Evolutionary conservation across 441 rosid species (phyloP), one percentile per base, ranked within the genome.

Genomic region (Croton laevigatus): DNA sequence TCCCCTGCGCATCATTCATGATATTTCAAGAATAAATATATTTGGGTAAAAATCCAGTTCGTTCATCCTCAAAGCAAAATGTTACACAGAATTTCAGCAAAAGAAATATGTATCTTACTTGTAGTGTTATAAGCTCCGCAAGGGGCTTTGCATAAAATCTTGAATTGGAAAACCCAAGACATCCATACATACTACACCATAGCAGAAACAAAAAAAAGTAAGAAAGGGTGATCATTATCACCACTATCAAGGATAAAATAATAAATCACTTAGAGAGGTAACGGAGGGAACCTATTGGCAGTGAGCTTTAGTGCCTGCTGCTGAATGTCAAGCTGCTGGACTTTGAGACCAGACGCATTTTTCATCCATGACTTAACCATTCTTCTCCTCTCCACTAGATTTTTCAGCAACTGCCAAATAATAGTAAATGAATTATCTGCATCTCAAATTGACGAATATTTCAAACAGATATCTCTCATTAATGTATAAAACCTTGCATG

Each of bases 71-170:
- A 17, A 12, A 65, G 52, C 34, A 65, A 73, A 40, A 54, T 16
- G 48, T 32, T 61, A 48, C 51, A 1, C 66, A 59, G 40, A 75
- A 65, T 73, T 67, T 67, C 57, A 68, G 69, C 46, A 22, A 14
- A 62, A 49, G 70, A 34, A 27, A 66, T 34, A 71, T 3, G 64
- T 49, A 34, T 59, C 85, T 78, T 85, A 88, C 99, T 75, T 91
- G 96, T 78, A 85, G 85, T 14, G 99, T 95, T 69, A 93, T 86
- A 75, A 95, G 92, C 81, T 95, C 98, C 37, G 99, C 98, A 65
- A 93, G 87, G 82, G 96, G 97, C 82, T 93, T 93, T 67, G 99
- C 99, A 66, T 95, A 95, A 81, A 95, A 95, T 85, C 99, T 87
- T 58, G 97, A 95, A 80, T 93, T 91, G 73, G 96, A 87, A 81